These are phyloP conservation scores for Aphanomyces stellatus DNA, from an alignment of 352 stramenopile species.

Conservation along the genomic window DNA sequence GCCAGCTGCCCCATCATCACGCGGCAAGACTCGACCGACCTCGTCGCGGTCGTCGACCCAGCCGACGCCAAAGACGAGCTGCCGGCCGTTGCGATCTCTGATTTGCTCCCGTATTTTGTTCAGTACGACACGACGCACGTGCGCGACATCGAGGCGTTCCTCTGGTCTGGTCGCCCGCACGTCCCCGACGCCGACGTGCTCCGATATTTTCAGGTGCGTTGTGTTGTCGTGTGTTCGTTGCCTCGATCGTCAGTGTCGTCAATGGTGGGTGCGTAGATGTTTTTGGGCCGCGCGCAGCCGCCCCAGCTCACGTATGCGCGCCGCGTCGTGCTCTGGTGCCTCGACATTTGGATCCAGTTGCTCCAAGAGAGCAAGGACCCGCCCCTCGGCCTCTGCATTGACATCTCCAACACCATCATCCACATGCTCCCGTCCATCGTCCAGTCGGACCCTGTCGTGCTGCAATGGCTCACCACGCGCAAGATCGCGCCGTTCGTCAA, in stretches of 20 bases:
- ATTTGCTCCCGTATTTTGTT: constrained; percentile 50
- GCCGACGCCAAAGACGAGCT: constrained; percentile 40
- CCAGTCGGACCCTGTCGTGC: constrained; percentile 59
- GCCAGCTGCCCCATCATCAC: neutral
- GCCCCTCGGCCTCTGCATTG: constrained; percentile 48
- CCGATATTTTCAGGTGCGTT: constrained; percentile 32
- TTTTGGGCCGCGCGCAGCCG: constrained; percentile 25
- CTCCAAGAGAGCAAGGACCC: constrained; percentile 65
- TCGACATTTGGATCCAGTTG: constrained; percentile 68
- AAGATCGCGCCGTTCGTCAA: constrained; percentile 63
- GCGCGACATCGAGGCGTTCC: constrained; percentile 51
- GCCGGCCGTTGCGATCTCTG: constrained; percentile 52
- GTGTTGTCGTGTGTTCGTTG: neutral
- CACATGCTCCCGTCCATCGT: constrained; percentile 57
- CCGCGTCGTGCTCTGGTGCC: constrained; percentile 61
- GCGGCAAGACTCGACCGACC: neutral
- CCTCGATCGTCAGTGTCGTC: too few species aligned
- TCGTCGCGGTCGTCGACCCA: neutral
- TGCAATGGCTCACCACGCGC: constrained; percentile 59
- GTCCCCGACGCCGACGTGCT: constrained; percentile 34
- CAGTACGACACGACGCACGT: constrained; percentile 44
- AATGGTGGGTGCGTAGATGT: too few species aligned
- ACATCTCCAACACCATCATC: constrained; percentile 49
- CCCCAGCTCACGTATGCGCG: constrained; percentile 42
- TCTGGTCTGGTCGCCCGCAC: constrained; percentile 48